Evolutionary conservation across 345 rosid species (phyloP).

Genomic region (Camelina laxa): DNA sequence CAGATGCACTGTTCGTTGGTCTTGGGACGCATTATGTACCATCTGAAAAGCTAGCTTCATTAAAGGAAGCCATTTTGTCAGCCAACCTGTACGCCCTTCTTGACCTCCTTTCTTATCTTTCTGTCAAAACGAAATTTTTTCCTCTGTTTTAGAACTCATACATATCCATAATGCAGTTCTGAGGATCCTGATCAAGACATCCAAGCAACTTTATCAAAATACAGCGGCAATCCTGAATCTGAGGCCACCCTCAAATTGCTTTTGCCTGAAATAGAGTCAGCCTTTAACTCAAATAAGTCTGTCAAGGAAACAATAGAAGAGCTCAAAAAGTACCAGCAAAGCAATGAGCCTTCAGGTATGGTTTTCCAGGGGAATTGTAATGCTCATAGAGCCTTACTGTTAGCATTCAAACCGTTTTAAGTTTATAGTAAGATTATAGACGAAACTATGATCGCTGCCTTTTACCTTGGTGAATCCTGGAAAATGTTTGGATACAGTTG

Average conservation of each 20-base stretch:
- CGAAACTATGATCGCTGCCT: background rate
- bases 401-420: background rate
- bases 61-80: constrained; percentile 72
- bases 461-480: background rate
- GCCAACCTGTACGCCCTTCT: constrained; percentile 54
- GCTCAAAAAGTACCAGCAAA: constrained; percentile 59
- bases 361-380: background rate
- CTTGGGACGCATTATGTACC: constrained; percentile 85
- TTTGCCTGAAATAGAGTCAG: constrained; percentile 70
- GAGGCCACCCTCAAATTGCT: constrained; percentile 65
- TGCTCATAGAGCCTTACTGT: background rate
- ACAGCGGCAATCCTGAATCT: constrained; percentile 59
- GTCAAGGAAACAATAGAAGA: constrained; percentile 67
- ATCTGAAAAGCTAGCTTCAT: constrained; percentile 59
- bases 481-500: constrained; percentile 49
- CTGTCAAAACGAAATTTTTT: background rate
- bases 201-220: constrained; percentile 54
- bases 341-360: constrained; percentile 64
- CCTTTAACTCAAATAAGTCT: constrained; percentile 62
- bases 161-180: constrained; percentile 51
- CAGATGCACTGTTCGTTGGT: constrained; percentile 78
- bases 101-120: background rate
- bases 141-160: constrained; percentile 3
- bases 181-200: constrained; percentile 68
- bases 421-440: background rate